These are phyloP conservation scores for Forsythia viridissima DNA, from an alignment of 257 asterid genomes.

Conservation along the genomic window DNA sequence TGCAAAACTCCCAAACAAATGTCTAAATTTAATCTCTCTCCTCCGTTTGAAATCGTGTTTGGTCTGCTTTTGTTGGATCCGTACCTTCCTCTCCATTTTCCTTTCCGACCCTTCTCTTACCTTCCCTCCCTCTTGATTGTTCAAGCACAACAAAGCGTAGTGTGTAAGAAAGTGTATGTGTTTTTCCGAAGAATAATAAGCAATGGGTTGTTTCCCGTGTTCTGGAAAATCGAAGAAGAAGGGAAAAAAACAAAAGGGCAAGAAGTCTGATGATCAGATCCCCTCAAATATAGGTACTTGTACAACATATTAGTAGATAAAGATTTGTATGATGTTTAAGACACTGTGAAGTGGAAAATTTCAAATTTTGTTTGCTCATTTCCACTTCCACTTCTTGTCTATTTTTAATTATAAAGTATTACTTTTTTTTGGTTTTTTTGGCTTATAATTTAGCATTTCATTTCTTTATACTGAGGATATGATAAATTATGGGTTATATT, in stretches of 20 bases:
- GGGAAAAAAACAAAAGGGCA: constrained; percentile 37
- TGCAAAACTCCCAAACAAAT: background rate
- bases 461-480: background rate
- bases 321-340: background rate
- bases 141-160: background rate
- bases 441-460: background rate
- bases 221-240: constrained; percentile 71
- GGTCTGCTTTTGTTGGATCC: constrained; percentile 21
- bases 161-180: background rate
- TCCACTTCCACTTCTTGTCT: background rate
- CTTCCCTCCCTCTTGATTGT: constrained; percentile 1
- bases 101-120: constrained; percentile 3
- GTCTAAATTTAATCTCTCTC: too few relatives aligned
- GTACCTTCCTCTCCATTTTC: constrained; percentile 20
- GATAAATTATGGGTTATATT: background rate
- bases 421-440: background rate
- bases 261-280: constrained; percentile 71
- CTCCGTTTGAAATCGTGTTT: background rate
- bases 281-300: constrained; percentile 52
- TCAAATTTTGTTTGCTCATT: background rate
- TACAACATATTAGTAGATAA: background rate
- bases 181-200: background rate
- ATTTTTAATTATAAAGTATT: background rate
- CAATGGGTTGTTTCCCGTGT: constrained; percentile 74
- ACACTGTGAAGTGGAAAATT: background rate